Conservation (phyloP, 176 grass and related monocot genomes). For the Pharus latifolius region DNA sequence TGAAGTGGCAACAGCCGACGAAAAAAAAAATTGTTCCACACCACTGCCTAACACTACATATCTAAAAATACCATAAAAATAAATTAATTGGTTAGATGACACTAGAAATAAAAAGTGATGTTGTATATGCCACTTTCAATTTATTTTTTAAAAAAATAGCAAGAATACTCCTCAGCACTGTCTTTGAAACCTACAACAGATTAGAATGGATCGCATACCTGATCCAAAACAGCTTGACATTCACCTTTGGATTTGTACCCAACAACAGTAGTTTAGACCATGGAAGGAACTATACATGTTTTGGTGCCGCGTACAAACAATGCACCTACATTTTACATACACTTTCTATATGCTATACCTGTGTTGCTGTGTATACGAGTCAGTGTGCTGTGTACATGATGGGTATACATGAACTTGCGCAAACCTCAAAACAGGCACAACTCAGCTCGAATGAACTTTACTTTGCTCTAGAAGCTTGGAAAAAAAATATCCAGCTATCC, state of each 20-base stretch:
- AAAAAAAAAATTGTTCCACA: too few species aligned
- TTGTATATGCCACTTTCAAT: too few species aligned
- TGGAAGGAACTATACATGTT: conserved; percentile 25
- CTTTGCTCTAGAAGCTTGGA: conserved; percentile 17
- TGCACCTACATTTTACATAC: conserved; percentile 32
- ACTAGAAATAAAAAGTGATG: too few species aligned
- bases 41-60: too few species aligned
- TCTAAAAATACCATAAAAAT: too few species aligned
- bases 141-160: too few species aligned
- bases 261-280: conserved; percentile 17
- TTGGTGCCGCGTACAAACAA: conserved; percentile 14
- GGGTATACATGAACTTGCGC: conserved; percentile 37
- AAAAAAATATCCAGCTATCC: conserved; percentile 10
- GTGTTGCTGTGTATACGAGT: conserved; percentile 28
- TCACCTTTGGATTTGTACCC: conserved; percentile 1
- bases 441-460: not conserved
- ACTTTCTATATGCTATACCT: conserved; percentile 17
- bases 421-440: conserved; percentile 20
- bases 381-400: conserved; percentile 38
- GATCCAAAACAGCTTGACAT: not conserved
- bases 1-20: too few species aligned
- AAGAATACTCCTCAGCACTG: too few species aligned
- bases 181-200: conserved; percentile 13
- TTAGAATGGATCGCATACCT: conserved; percentile 4
- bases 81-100: too few species aligned